phyloP scores from a whole-genome alignment of 2,329 filamentous ascomycete genomes.

The Colletotrichum lupini region DNA sequence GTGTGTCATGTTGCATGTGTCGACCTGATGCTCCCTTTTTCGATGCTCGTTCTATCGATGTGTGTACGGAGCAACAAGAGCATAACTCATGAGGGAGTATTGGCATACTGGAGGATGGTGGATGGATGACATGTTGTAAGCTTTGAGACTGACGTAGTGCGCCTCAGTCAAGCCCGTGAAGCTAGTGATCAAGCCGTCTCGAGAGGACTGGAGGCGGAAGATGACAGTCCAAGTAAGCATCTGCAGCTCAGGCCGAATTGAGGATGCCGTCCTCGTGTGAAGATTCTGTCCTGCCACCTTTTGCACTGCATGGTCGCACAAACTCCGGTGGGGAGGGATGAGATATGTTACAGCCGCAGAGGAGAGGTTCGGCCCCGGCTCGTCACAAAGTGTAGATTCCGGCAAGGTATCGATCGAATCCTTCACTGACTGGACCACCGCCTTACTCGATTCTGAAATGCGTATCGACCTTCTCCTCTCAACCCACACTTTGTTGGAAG shows the following conservation, averaged over 20 bases:
- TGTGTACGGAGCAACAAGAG: neutral
- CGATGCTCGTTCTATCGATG: neutral
- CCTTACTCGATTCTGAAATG: constrained; percentile 8
- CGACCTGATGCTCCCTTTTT: neutral
- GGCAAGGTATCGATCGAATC: neutral
- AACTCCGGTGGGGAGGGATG: neutral
- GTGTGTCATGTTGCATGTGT: constrained; percentile 28
- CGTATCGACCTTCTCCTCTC: constrained; percentile 4
- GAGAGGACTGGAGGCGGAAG: too few relatives aligned
- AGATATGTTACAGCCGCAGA: constrained; percentile 25
- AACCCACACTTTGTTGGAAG: neutral
- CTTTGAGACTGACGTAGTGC: constrained; percentile 15
- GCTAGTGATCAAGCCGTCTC: neutral
- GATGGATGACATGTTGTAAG: neutral
- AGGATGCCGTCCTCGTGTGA: neutral
- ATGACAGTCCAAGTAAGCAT: too few relatives aligned
- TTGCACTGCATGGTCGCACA: constrained; percentile 1
- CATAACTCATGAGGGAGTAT: neutral
- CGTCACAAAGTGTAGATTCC: neutral
- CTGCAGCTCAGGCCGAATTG: too few relatives aligned
- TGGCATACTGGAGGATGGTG: neutral
- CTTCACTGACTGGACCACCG: constrained; percentile 13
- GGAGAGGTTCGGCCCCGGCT: constrained; percentile 10
- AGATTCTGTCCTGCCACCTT: neutral
- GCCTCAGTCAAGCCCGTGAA: neutral